Percentiles rank a stretch among this genome's conserved stretches.
These are phyloP conservation scores for Quercus tomentella DNA, from an alignment of 331 rosid species.

Conservation along the genomic window DNA sequence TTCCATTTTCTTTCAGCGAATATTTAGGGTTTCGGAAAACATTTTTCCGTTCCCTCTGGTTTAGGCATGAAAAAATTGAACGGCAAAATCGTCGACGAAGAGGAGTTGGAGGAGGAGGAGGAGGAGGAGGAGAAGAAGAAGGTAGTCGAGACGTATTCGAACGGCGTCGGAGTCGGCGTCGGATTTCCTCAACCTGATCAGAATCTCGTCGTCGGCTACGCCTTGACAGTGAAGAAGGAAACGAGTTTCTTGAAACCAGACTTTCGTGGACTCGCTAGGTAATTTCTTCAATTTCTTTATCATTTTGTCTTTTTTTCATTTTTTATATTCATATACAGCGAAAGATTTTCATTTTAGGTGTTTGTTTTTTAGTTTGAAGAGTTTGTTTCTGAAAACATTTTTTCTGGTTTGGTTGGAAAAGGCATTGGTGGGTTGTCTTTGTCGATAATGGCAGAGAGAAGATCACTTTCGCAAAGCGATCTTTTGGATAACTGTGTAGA, in stretches of 20 bases:
- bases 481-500: slow-evolving; percentile 12
- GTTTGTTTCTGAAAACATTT: neutral
- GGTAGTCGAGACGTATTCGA: slow-evolving; percentile 4
- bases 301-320: neutral
- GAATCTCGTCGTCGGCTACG: slow-evolving; percentile 71
- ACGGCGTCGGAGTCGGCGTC: slow-evolving; percentile 15
- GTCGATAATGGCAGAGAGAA: slow-evolving; percentile 35
- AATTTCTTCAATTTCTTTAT: neutral
- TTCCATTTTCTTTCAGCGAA: slow-evolving; percentile 3
- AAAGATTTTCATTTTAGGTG: slow-evolving; percentile 6
- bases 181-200: slow-evolving; percentile 29
- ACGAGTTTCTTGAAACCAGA: slow-evolving; percentile 70
- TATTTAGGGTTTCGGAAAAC: slow-evolving; percentile 9
- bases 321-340: slow-evolving; percentile 2
- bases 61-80: slow-evolving; percentile 56
- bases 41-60: neutral
- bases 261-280: slow-evolving; percentile 63
- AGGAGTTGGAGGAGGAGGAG: slow-evolving; percentile 1
- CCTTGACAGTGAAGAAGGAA: slow-evolving; percentile 77
- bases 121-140: neutral
- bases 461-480: slow-evolving; percentile 33
- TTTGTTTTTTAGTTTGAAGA: slow-evolving; percentile 20
- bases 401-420: slow-evolving; percentile 15
- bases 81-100: slow-evolving; percentile 38
- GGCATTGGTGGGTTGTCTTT: slow-evolving; percentile 40